Evolutionary conservation across 2,329 filamentous ascomycete genomes (phyloP).

Genomic region (Mycosphaerella sp.): DNA sequence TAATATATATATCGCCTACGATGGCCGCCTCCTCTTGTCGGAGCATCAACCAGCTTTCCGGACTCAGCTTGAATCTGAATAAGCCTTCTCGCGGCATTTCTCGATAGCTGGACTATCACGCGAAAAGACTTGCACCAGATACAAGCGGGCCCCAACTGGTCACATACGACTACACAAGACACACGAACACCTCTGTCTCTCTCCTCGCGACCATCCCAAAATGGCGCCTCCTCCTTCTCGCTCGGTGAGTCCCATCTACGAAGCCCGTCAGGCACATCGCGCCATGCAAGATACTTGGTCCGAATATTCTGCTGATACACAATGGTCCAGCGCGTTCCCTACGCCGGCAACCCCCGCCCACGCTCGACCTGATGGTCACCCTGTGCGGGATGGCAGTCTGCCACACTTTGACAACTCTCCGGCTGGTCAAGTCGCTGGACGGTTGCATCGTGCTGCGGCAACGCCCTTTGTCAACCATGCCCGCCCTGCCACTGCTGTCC

Average conservation of each 20-base stretch:
- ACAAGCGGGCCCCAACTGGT: background rate
- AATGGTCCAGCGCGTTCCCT: background rate
- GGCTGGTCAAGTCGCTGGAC: background rate
- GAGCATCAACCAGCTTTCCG: background rate
- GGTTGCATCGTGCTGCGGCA: background rate
- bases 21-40: background rate
- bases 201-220: background rate
- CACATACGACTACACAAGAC: background rate
- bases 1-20: background rate
- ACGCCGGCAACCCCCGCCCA: background rate
- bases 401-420: background rate
- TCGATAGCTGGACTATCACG: slow-evolving; percentile 9
- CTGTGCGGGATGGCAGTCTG: background rate
- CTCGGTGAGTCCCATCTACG: background rate
- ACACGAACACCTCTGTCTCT: background rate
- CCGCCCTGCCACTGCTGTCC: background rate
- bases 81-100: background rate
- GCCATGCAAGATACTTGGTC: background rate
- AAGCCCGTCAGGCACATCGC: background rate
- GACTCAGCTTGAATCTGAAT: background rate
- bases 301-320: background rate
- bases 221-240: background rate
- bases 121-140: background rate
- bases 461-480: background rate
- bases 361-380: background rate